Evolutionary conservation across 441 rosid species (phyloP), one percentile per base, ranked within the genome.

Genomic region (Bruguiera hainesii): DNA sequence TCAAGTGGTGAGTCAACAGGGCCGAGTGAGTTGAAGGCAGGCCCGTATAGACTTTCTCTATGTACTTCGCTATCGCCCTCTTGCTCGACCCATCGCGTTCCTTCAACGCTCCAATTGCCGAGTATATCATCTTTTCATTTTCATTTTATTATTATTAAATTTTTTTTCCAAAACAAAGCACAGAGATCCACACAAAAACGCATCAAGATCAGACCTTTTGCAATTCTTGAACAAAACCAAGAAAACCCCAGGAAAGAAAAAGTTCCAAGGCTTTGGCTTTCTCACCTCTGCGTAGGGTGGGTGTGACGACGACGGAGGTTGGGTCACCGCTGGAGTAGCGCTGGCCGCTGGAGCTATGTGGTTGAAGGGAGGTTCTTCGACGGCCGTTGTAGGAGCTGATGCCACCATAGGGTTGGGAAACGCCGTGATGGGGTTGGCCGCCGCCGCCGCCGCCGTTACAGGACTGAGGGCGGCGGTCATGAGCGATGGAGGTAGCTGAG

Each of bases 1-100:
- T 84, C 65, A 93, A 81, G 74, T 88, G 83, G 46, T 85, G 86
- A 61, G 89, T 83, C 79, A 93, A 71, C 84, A 87, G 55, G 70
- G 80, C 76, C 9, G 83, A 48, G 82, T 91, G 93, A 65, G 76
- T 77, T 55, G 81, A 62, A 10, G 96, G 93, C 31, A 93, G 76
- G 69, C 83, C 83, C 5, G 83, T 23, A 79, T 81, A 84, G 7
- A 49, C 73, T 62, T 74, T 71, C 76, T 88, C 91, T 39, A 91
- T 88, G 76, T 80, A 89, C 80, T 87, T 89, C 5, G 87, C 72
- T 56, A 91, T 93, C 0, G 97, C 95, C 69, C 83, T 75, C 82
- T 83, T 93, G 75, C 96, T 91, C 66, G 97, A 93, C n/a, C 97
- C 98, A 4, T 86, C 87, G 18, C 76, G 79, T 63, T 91, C 97